phyloP scores from a whole-genome alignment of 2,329 filamentous ascomycete species.

The Pyrenochaeta sp. region DNA sequence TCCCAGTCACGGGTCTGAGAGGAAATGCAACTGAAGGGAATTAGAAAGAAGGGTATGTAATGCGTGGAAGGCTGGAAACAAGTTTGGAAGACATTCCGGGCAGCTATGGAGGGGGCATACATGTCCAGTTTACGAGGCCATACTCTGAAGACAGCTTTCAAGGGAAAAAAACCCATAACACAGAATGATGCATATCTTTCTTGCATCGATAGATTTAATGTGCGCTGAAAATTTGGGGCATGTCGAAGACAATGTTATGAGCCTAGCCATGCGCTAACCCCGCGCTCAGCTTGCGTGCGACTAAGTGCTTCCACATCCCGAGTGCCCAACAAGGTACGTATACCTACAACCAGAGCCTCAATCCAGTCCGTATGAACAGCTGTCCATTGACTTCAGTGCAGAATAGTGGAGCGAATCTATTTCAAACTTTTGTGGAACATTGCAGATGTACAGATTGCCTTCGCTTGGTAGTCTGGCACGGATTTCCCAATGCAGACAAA shows the following conservation, averaged over 20 bases:
- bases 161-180: too few species aligned
- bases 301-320: not conserved
- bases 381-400: not conserved
- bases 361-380: not conserved
- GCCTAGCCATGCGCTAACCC: not conserved
- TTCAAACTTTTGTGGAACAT: not conserved
- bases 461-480: slow-evolving; percentile 22
- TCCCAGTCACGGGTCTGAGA: too few species aligned
- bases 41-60: too few species aligned
- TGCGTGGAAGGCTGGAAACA: too few species aligned
- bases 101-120: too few species aligned
- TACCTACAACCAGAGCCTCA: not conserved
- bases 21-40: too few species aligned
- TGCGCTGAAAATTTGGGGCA: too few species aligned
- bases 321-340: not conserved
- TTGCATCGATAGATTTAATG: too few species aligned
- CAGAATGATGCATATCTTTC: too few species aligned
- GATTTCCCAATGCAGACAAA: slow-evolving; percentile 25
- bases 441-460: slow-evolving; percentile 14
- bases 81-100: too few species aligned
- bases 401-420: not conserved
- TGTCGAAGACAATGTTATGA: not conserved
- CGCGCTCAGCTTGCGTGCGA: not conserved
- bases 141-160: too few species aligned
- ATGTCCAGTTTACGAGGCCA: too few species aligned